Conservation (phyloP, 768 basidiomycete species). For the Dacryopinax primogenitus region DNA sequence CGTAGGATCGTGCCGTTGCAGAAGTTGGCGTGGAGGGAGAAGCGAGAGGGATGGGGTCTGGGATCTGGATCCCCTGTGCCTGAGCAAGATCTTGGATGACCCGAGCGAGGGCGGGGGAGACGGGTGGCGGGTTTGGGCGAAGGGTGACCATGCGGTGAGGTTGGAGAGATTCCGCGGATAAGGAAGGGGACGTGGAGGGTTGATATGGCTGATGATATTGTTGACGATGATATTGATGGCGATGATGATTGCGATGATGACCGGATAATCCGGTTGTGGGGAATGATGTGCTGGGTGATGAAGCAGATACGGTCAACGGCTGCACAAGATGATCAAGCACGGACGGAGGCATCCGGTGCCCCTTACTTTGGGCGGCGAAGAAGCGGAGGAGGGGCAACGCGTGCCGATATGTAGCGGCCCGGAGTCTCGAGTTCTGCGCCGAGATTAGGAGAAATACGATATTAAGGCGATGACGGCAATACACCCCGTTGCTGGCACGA, state of each 20-base stretch:
- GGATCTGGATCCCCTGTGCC: neutral
- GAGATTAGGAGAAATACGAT: too few relatives aligned
- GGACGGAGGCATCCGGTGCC: conserved; percentile 5
- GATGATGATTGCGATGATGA: neutral
- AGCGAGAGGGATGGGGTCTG: neutral
- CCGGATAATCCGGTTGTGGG: neutral
- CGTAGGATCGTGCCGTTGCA: neutral
- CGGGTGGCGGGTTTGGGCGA: conserved; percentile 6
- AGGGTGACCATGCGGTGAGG: conserved; percentile 6
- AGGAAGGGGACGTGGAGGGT: neutral
- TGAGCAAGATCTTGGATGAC: neutral
- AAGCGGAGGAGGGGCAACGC: neutral
- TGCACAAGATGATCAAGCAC: neutral
- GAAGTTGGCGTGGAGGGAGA: neutral
- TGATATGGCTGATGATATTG: too few relatives aligned
- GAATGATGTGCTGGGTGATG: neutral
- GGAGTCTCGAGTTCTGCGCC: too few relatives aligned
- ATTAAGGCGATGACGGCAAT: too few relatives aligned
- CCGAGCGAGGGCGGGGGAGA: neutral
- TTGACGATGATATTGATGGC: too few relatives aligned
- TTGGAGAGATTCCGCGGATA: neutral
- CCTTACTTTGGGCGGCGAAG: neutral
- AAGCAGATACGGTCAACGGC: neutral
- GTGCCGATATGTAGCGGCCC: neutral
- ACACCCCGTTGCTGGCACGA: too few relatives aligned